phyloP scores from a whole-genome alignment of 1,284 basidiomycete genomes.

The Naganishia albida region DNA sequence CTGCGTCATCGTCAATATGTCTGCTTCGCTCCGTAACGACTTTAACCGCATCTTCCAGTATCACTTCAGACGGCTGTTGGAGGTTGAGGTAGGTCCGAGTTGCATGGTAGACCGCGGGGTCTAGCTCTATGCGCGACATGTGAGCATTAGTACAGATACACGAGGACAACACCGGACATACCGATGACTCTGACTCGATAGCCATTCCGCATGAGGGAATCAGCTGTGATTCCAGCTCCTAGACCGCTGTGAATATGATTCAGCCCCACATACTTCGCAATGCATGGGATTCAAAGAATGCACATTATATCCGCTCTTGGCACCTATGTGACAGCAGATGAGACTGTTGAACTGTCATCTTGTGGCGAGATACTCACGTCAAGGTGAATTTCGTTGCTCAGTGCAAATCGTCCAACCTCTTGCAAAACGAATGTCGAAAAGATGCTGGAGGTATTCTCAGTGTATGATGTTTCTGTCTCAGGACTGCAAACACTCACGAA shows the following conservation, averaged over 20 bases:
- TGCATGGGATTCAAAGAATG: neutral
- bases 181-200: constrained; percentile 56
- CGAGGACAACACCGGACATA: constrained; percentile 22
- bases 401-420: constrained; percentile 61
- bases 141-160: neutral
- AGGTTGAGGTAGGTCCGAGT: constrained; percentile 76
- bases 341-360: neutral
- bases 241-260: constrained; percentile 65
- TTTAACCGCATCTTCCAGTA: constrained; percentile 71
- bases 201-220: constrained; percentile 67
- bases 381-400: neutral
- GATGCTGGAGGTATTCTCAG: constrained; percentile 77
- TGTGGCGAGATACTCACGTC: neutral
- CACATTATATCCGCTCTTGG: constrained; percentile 13
- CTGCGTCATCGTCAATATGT: neutral
- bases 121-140: constrained; percentile 67
- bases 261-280: neutral
- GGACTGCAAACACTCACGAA: constrained; percentile 45
- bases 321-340: neutral
- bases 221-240: constrained; percentile 76
- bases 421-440: constrained; percentile 83
- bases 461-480: no score
- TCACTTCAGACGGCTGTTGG: constrained; percentile 62
- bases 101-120: constrained; percentile 80
- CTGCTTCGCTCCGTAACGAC: constrained; percentile 59